Evolutionary conservation across 108 stramenopile genomes (phyloP).

Genomic region (Conticribra guillardii): DNA sequence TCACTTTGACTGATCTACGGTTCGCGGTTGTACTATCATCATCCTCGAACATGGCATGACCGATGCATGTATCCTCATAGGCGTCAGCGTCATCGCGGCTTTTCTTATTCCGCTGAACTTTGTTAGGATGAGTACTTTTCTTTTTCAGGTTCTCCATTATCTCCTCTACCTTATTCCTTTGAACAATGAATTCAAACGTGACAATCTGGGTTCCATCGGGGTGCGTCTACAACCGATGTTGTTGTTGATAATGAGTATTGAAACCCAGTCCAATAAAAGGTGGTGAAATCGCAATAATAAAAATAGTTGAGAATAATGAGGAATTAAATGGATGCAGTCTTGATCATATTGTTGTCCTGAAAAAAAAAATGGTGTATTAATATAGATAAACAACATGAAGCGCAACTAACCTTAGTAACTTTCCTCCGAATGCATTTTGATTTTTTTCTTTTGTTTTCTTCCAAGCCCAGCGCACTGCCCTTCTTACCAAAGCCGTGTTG

Average conservation of each 20-base stretch:
- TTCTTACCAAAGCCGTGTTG: slow-evolving; percentile 58
- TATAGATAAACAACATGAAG: not conserved
- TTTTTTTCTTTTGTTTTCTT: slow-evolving; percentile 21
- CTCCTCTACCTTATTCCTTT: slow-evolving; percentile 69
- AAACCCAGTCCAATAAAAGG: not conserved
- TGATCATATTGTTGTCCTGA: too few relatives aligned
- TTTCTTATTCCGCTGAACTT: slow-evolving; percentile 19
- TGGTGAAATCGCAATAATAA: not conserved
- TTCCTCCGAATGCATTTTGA: slow-evolving; percentile 75
- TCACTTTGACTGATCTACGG: slow-evolving; percentile 22
- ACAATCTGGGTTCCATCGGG: slow-evolving; percentile 77
- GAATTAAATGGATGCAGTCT: not conserved
- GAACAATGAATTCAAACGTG: slow-evolving; percentile 86
- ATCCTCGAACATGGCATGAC: slow-evolving; percentile 89
- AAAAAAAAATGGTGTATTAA: not conserved
- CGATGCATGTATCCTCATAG: slow-evolving; percentile 60
- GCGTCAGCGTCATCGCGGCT: slow-evolving; percentile 29
- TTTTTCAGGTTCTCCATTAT: slow-evolving; percentile 51
- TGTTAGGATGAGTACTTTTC: slow-evolving; percentile 17
- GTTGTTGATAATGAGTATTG: not conserved
- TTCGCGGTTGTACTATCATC: slow-evolving; percentile 57
- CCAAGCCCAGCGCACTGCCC: slow-evolving; percentile 4
- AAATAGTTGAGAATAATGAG: not conserved
- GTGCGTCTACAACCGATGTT: slow-evolving; percentile 63
- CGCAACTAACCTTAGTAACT: slow-evolving; percentile 56